Base-by-base conservation (phyloP, 1,284 basidiomycete species). In the Rhodotorula mucilaginosa region DNA sequence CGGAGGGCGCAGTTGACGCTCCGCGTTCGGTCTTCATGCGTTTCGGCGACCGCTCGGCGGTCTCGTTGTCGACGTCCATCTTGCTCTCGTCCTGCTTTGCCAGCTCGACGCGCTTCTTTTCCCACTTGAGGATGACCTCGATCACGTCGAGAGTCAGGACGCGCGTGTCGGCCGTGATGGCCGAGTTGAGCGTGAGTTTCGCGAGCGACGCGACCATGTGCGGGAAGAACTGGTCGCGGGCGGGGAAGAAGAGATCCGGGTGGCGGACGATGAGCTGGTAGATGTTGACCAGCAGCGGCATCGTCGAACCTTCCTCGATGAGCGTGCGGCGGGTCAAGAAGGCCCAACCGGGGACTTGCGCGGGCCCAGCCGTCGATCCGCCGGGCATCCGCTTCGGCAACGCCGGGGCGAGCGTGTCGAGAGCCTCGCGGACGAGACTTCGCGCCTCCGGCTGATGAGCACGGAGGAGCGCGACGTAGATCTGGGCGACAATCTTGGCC, bases 251-350 rank as follows among this genome's bases (percentile, higher is more conserved):
- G 8, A 97, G 85, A 68, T 93, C 87, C 2, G 91, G 88, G 76
- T 99, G 93, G 71, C 93, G 91, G 71, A 94, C 89, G 67, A 99
- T 89, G 68, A 99, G 87, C 75, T 94, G 90, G 80, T 97, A 96
- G 64, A 98, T 92, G 71, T 90, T 89, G 74, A 91, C 87, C 62
- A 95, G 88, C 78, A 96, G 92, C 47, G 90, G 87, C 59, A 92
- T 87, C 21, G 87, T 87, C 51, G 80, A 79, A 3, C 91, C 91
- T 79, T 99, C 97, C 81, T 99, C 97, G 15, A 90, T 87, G 48
- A 99, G 85, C 61, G 97, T 86, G 57, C 90, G 88, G 72, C 94
- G 87, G 19, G 93, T 96, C 47, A 90, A 89, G 80, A 88, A 89
- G 31, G 94, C 95, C 97, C 97, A 99, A 69, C 88, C 84, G 46